These are phyloP conservation scores for Moesziomyces globuligerus DNA, from an alignment of 1,284 basidiomycete species.

Conservation along the genomic window DNA sequence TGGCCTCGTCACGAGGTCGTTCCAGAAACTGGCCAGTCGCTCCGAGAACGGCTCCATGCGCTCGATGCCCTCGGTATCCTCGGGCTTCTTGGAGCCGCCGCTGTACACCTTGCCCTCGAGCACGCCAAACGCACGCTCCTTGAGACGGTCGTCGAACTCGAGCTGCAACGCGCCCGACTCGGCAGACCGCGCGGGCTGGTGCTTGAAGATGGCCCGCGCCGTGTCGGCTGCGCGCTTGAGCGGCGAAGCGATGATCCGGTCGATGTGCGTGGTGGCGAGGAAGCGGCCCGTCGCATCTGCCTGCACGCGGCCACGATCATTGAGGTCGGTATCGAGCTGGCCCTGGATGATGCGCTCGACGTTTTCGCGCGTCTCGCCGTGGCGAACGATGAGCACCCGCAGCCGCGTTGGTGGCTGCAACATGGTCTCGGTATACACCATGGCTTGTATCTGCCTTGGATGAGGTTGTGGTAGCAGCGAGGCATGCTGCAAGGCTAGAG, in stretches of 20 bases:
- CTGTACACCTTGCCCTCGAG: conserved; percentile 57
- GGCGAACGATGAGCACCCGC: conserved; percentile 59
- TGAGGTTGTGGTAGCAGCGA: not conserved
- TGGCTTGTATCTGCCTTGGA: not conserved
- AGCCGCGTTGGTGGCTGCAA: conserved; percentile 8
- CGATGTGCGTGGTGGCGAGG: conserved; percentile 44
- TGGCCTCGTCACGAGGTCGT: conserved; percentile 40
- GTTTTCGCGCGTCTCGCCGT: conserved; percentile 65
- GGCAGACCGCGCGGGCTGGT: no score
- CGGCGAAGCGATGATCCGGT: conserved; percentile 59
- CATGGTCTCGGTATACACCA: not conserved
- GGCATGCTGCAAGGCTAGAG: no score
- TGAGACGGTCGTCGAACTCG: conserved; percentile 54
- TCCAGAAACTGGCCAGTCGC: conserved; percentile 53
- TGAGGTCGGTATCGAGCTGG: conserved; percentile 63
- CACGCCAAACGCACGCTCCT: conserved; percentile 61
- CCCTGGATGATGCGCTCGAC: conserved; percentile 65
- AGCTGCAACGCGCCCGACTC: not conserved
- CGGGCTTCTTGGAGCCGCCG: conserved; percentile 43
- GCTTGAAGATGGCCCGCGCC: conserved; percentile 25
- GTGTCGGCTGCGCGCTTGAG: conserved; percentile 52
- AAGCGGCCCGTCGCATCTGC: conserved; percentile 50
- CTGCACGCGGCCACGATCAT: conserved; percentile 52
- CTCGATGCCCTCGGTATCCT: conserved; percentile 61
- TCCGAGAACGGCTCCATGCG: conserved; percentile 40